A percentile compares a stretch with the other conserved stretches of the same genome.
phyloP scores from a whole-genome alignment of 1,139 yeast species.

The Arxiozyma bovina region DNA sequence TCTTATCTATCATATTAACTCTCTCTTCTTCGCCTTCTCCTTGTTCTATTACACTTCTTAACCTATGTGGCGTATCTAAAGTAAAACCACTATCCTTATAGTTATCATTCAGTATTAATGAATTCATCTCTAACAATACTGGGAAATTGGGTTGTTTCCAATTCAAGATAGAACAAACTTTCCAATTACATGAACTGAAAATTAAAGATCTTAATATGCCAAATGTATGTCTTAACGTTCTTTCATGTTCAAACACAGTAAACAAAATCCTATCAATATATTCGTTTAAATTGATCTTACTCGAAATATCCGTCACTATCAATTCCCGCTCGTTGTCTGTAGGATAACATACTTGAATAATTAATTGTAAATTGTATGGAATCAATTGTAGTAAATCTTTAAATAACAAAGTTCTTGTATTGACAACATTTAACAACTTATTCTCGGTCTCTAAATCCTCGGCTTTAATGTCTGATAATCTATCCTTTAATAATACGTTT shows the following conservation, averaged over 20 bases:
- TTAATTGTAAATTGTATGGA: constrained; percentile 55
- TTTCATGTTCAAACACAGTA: constrained; percentile 69
- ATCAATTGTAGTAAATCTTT: constrained; percentile 48
- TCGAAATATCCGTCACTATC: constrained; percentile 44
- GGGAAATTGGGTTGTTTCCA: constrained; percentile 99
- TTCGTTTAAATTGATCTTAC: constrained; percentile 46
- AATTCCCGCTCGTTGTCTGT: constrained; percentile 53
- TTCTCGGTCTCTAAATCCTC: constrained; percentile 12
- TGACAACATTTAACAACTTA: constrained; percentile 33
- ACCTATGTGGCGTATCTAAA: constrained; percentile 18
- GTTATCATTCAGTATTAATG: constrained; percentile 36
- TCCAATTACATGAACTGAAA: constrained; percentile 78
- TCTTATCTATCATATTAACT: constrained; percentile 14
- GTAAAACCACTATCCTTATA: constrained; percentile 28
- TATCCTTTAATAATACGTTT: constrained; percentile 27
- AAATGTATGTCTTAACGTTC: constrained; percentile 39
- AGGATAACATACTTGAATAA: constrained; percentile 76
- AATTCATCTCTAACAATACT: constrained; percentile 75
- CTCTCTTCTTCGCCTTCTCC: not conserved
- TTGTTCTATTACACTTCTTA: constrained; percentile 12
- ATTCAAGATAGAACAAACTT: constrained; percentile 82
- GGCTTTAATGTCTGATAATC: constrained; percentile 32
- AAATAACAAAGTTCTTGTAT: constrained; percentile 49
- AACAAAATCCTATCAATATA: constrained; percentile 69
- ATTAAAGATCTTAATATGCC: constrained; percentile 49